These are phyloP conservation scores for Potentilla sterilis DNA, from an alignment of 306 rosid species.

Conservation along the genomic window DNA sequence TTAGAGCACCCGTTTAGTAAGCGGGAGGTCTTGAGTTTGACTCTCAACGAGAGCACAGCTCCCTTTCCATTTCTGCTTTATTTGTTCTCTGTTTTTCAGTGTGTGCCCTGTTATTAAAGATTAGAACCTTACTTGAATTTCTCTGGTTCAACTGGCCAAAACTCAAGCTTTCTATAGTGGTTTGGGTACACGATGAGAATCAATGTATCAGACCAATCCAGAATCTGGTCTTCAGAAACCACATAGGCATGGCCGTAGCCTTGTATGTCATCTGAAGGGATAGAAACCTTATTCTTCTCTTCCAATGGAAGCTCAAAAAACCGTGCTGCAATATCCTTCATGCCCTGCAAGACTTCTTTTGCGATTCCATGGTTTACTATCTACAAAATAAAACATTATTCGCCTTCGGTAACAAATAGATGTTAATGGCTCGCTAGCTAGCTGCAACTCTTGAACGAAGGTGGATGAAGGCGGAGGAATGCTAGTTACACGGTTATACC, in stretches of 20 bases:
- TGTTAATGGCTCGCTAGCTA: too few species aligned
- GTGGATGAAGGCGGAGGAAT: too few species aligned
- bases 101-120: background rate
- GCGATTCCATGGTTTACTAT: slow-evolving; percentile 10
- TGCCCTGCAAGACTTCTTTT: background rate
- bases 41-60: background rate
- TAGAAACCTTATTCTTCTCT: slow-evolving; percentile 1
- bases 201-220: background rate
- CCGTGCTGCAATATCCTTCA: background rate
- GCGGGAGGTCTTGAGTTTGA: slow-evolving; percentile 5
- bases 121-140: slow-evolving; percentile 19
- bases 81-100: too few species aligned
- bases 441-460: too few species aligned
- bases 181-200: slow-evolving; percentile 14
- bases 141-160: slow-evolving; percentile 37
- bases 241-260: background rate
- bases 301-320: slow-evolving; percentile 4
- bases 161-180: slow-evolving; percentile 18
- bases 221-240: background rate
- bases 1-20: slow-evolving; percentile 10
- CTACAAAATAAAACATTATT: background rate
- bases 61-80: too few species aligned
- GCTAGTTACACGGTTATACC: too few species aligned
- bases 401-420: too few species aligned
- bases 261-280: background rate